Conservation (phyloP, 495 filamentous ascomycete genomes). For the Mytilinidion resinicola region DNA sequence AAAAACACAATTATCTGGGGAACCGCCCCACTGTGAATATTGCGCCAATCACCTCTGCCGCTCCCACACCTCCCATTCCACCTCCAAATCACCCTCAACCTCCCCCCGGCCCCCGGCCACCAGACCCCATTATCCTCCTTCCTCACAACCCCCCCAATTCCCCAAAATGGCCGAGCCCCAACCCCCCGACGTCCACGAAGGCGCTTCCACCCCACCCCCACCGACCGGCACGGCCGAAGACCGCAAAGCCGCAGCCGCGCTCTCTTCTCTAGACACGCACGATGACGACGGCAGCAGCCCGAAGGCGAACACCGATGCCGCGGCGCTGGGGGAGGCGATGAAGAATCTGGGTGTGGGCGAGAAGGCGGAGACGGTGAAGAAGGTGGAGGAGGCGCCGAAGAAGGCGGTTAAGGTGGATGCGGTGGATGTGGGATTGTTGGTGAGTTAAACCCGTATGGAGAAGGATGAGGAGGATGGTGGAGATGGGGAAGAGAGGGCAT, state of each 20-base stretch:
- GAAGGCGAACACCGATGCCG: constrained; percentile 61
- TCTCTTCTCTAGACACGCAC: constrained; percentile 60
- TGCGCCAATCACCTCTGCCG: no score
- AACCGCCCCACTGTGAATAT: no score
- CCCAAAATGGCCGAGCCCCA: constrained; percentile 54
- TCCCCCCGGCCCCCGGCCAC: background rate
- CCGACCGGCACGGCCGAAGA: constrained; percentile 70
- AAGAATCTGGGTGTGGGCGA: constrained; percentile 42
- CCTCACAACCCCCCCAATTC: background rate
- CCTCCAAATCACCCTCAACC: constrained; percentile 9
- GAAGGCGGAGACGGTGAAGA: constrained; percentile 11
- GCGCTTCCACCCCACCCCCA: constrained; percentile 48
- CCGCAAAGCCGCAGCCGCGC: constrained; percentile 83
- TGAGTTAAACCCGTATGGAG: constrained; percentile 34
- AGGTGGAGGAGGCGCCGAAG: constrained; percentile 40
- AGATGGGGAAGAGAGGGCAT: background rate
- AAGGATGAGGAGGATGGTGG: background rate
- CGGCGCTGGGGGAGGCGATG: constrained; percentile 82
- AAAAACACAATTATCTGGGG: no score
- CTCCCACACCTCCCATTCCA: background rate
- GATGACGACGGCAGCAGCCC: constrained; percentile 39
- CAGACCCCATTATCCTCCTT: background rate
- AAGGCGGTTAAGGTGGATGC: constrained; percentile 57
- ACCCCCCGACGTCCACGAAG: constrained; percentile 50
- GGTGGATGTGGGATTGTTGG: constrained; percentile 61